These are phyloP conservation scores for Kalmanozyma brasiliensis DNA, from an alignment of 1,284 basidiomycete species.

Conservation along the genomic window DNA sequence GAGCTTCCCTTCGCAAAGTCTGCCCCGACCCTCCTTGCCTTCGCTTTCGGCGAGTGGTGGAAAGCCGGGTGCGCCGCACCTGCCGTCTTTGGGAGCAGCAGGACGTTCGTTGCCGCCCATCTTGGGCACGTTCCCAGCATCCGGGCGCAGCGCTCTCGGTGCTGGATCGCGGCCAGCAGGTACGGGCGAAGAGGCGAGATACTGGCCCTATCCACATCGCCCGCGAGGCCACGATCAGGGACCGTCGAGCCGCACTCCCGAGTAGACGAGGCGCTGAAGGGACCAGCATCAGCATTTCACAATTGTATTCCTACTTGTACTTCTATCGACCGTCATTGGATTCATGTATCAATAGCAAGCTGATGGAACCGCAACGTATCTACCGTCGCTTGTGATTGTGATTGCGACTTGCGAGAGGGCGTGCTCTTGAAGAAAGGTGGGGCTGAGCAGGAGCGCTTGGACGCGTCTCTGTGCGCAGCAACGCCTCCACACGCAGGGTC, in stretches of 20 bases:
- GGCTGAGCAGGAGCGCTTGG: no score
- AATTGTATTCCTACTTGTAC: background rate
- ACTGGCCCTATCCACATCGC: conserved; percentile 41
- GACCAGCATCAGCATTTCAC: no score
- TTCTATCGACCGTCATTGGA: background rate
- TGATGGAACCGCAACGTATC: no score
- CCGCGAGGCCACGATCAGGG: conserved; percentile 24
- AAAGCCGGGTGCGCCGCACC: conserved; percentile 31
- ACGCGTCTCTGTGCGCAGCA: no score
- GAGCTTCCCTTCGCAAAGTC: conserved; percentile 43
- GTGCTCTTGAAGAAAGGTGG: no score
- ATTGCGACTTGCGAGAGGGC: no score
- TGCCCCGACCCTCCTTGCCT: conserved; percentile 40
- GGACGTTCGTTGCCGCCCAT: conserved; percentile 47
- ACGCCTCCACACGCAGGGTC: conserved; percentile 4
- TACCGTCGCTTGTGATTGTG: no score
- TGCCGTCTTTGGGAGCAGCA: conserved; percentile 31
- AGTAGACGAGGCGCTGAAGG: no score
- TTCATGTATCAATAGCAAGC: conserved; percentile 5
- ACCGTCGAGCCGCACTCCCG: conserved; percentile 9
- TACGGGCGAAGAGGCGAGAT: conserved; percentile 22
- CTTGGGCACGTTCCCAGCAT: conserved; percentile 35
- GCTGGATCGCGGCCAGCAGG: conserved; percentile 11
- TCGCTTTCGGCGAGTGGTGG: conserved; percentile 25
- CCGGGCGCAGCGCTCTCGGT: conserved; percentile 15